Base-by-base conservation (phyloP, 345 rosid genomes). In the Sonneratia alba region DNA sequence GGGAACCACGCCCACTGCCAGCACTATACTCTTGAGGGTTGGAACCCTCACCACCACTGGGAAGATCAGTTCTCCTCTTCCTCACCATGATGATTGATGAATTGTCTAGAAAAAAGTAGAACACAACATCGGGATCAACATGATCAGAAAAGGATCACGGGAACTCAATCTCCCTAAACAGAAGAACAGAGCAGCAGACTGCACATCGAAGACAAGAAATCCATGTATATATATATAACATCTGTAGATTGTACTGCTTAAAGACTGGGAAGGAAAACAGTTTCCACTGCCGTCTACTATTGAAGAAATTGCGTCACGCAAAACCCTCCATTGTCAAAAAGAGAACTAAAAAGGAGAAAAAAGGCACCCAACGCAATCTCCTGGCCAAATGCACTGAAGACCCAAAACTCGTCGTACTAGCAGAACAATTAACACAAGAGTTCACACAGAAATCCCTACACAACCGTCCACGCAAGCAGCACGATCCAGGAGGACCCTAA, bases 41-140 rank as follows among this genome's bases (percentile, higher is more conserved):
- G 56, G 96, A 87, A 68, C 91, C 82, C 79, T 91, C 97, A 24
- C 93, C 88, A 38, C 79, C 87, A 76, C 83, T 73, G 12, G 88
- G 77, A 77, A 34, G 77, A 13, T 84, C 93, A 10, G 85, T 80
- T 81, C 91, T 86, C 79, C 75, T 89, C 95, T 94, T 94, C 81
- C 89, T 81, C 76, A 77, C 91, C 97, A 91, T 93, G 22, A 45
- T 76, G 79, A 67, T n/a, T 67, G 43, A 40, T 40, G 43, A 40
- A 40, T 3, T 4, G 90, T 83, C 71, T 32, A 61, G 71, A 40
- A 24, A 61, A 40, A 27, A n/a, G 15, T 57, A 72, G 18, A 49
- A 15, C 16, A 49, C 11, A 3, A 14, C 8, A 48, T 48, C 16
- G 8, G 15, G 15, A 48, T 6, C 16, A 49, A 49, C 48, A 45